Percentiles rank a stretch among this genome's conserved stretches.
phyloP scores from a whole-genome alignment of 768 basidiomycete genomes.

The Fomitopsis pulvina region DNA sequence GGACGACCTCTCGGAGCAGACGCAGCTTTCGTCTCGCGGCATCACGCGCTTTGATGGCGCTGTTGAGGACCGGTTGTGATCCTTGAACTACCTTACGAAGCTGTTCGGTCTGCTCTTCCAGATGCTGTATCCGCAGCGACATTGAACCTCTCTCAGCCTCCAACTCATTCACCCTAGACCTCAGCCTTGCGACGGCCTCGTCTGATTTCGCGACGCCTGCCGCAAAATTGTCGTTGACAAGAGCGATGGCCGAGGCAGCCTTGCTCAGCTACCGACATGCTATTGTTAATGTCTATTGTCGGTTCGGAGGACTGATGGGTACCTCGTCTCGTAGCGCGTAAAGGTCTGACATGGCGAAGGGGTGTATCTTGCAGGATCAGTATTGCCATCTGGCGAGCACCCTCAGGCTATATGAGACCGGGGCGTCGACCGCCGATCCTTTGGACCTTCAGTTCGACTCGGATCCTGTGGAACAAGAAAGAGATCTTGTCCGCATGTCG shows the following conservation, averaged over 20 bases:
- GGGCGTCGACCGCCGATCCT: background rate
- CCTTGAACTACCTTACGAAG: constrained; percentile 24
- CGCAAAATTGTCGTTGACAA: constrained; percentile 27
- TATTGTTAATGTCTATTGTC: background rate
- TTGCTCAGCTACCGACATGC: background rate
- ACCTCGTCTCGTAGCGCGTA: background rate
- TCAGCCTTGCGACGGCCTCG: constrained; percentile 18
- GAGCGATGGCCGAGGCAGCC: constrained; percentile 8
- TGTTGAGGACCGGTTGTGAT: constrained; percentile 23
- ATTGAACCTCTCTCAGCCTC: constrained; percentile 26
- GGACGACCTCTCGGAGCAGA: constrained; percentile 35
- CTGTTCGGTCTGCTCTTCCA: constrained; percentile 28
- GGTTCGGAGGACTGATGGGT: background rate
- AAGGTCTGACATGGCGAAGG: background rate
- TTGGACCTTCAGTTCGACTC: background rate
- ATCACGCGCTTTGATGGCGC: constrained; percentile 26
- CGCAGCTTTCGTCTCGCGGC: constrained; percentile 14
- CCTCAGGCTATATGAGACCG: background rate
- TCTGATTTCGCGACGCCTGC: constrained; percentile 16
- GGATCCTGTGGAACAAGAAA: background rate
- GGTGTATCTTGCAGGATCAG: background rate
- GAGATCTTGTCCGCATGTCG: too few relatives aligned
- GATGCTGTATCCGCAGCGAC: constrained; percentile 20
- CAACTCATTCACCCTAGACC: constrained; percentile 30
- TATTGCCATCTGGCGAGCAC: background rate